These are phyloP conservation scores for Pythium periplocum DNA, from an alignment of 352 stramenopile genomes.

Conservation along the genomic window DNA sequence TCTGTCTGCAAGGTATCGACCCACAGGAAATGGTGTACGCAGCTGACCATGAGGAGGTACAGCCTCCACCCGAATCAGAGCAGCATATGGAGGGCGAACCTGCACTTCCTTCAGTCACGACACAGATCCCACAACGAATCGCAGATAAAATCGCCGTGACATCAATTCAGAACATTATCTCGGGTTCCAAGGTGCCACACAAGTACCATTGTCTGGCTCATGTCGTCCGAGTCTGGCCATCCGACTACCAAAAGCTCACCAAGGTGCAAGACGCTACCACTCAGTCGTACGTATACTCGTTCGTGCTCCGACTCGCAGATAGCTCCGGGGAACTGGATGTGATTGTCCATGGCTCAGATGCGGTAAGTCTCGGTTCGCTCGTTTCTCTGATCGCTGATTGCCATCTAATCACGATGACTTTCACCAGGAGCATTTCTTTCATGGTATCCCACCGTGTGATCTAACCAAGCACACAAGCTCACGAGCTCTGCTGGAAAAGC, in stretches of 20 bases:
- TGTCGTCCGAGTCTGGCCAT: slow-evolving; percentile 40
- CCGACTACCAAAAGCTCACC: slow-evolving; percentile 38
- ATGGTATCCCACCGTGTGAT: slow-evolving; percentile 65
- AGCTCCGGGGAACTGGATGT: slow-evolving; percentile 39
- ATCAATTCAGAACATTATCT: slow-evolving; percentile 27
- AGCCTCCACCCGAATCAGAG: too few relatives aligned
- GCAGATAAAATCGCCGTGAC: slow-evolving; percentile 39
- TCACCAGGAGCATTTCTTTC: slow-evolving; percentile 58
- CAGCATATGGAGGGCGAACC: background rate
- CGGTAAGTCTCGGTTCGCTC: slow-evolving; percentile 30
- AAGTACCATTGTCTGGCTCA: slow-evolving; percentile 66
- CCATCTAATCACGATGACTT: background rate
- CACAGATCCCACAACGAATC: slow-evolving; percentile 44
- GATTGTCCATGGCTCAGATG: slow-evolving; percentile 67
- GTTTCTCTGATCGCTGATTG: background rate
- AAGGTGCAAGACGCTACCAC: slow-evolving; percentile 27
- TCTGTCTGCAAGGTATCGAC: slow-evolving; percentile 2
- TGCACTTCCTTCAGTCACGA: slow-evolving; percentile 11
- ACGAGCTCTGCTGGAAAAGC: slow-evolving; percentile 41
- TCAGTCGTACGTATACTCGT: slow-evolving; percentile 57
- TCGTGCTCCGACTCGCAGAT: slow-evolving; percentile 55
- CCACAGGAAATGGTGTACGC: background rate
- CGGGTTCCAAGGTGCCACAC: slow-evolving; percentile 27
- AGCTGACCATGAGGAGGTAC: background rate
- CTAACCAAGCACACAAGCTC: slow-evolving; percentile 46